Evolutionary conservation across 805 yeast species (phyloP).

Genomic region (Saturnispora zaruensis): DNA sequence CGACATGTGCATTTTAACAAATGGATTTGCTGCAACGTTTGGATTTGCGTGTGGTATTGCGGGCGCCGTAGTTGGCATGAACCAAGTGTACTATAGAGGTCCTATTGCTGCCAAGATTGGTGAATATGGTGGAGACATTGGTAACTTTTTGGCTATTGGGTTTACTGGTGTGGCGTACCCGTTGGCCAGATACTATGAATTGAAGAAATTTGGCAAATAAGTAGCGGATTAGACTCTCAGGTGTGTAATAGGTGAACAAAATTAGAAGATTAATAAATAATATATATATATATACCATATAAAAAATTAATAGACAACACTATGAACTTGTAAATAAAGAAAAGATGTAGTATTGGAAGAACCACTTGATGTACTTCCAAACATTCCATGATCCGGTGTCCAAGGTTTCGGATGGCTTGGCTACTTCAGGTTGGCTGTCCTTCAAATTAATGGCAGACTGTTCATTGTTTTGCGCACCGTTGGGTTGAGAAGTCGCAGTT

Average conservation of each 20-base stretch:
- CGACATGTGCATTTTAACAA: conserved; percentile 47
- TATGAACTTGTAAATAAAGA: conserved; percentile 11
- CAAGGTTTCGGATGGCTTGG: neutral
- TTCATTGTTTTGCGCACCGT: neutral
- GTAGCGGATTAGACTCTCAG: neutral
- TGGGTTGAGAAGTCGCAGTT: neutral
- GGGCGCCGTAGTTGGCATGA: conserved; percentile 84
- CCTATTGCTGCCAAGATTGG: conserved; percentile 62
- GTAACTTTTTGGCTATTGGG: conserved; percentile 71
- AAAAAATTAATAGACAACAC: neutral
- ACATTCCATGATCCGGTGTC: neutral
- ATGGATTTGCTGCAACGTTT: conserved; percentile 61
- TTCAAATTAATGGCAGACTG: neutral
- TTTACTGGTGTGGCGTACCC: conserved; percentile 63
- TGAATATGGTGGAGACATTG: conserved; percentile 67
- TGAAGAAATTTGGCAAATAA: conserved; percentile 41
- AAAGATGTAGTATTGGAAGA: conserved; percentile 14
- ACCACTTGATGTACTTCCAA: conserved; percentile 16
- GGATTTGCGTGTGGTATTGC: conserved; percentile 64
- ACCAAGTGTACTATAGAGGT: conserved; percentile 77
- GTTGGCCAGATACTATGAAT: conserved; percentile 52
- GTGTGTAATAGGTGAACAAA: too few species aligned
- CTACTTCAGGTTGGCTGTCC: neutral
- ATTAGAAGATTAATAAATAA: neutral
- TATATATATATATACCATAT: neutral